Base-by-base conservation (phyloP, 371 early-diverging fungal genomes). In the Apophysomyces variabilis region DNA sequence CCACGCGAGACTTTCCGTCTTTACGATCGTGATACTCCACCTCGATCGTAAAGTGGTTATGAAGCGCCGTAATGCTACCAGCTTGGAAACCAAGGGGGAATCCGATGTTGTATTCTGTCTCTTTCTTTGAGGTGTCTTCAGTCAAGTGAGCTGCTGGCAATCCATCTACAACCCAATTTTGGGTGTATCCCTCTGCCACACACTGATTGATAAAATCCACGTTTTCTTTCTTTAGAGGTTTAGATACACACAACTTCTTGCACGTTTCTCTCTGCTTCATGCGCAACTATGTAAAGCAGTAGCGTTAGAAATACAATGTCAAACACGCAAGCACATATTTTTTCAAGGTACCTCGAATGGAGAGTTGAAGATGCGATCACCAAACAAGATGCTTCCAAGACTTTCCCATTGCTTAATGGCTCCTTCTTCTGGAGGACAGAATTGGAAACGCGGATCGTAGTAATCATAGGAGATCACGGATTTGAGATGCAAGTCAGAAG, bases 31-130 rank as follows among this genome's bases (percentile, higher is more conserved):
- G 96, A 75, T 95, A 96, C 39, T 92, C 81, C 56, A 98, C 82
- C 14, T 76, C 73, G 67, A 98, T 94, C 38, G 92, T 89, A 69
- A 92, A 96, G 75, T 98, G 98, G 80, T 96, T 98, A 79, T 96
- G 78, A 65, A 96, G 72, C 61, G 73, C 50, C 4, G 70, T 68
- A 1, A 46, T 60, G 11, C 43, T 61, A 9, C 32, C 60, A 13
- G 45, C 41, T 37, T 45, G 38, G 26, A 62, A 70, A 11, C 94
- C 93, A 13, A 93, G 74, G 32, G 78, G 83, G 69, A 94, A 89
- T 5, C 96, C 96, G 61, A 93, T 86, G 56, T 85, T 84, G 71
- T 89, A 91, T 60, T 87, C 86, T 39, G 60, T 50, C 7, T 68
- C 60, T 3, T 74, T 63, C 54, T 83, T 85, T 6, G 78, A 61